Conservation (phyloP, 805 yeast species). For the Monosporozyma unispora region DNA sequence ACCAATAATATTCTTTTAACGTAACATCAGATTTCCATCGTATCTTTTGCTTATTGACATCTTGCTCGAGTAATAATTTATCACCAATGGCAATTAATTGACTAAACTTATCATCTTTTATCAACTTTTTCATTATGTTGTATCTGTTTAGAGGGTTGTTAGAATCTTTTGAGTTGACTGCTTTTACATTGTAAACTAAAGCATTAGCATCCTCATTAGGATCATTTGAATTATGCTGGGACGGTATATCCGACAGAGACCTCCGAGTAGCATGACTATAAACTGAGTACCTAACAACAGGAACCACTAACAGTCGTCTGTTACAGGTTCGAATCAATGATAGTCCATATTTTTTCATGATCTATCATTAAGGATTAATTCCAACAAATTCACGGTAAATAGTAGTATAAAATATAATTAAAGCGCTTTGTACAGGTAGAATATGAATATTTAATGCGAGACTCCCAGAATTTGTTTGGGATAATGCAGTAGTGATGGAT, state of each 20-base stretch:
- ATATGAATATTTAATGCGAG: neutral
- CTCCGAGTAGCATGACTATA: neutral
- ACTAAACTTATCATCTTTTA: neutral
- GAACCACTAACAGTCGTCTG: neutral
- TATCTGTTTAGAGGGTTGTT: neutral
- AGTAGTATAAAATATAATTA: neutral
- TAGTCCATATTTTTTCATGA: slow-evolving; percentile 13
- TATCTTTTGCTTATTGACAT: neutral
- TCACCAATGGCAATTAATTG: neutral
- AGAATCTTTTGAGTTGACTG: neutral
- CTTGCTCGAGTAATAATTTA: neutral
- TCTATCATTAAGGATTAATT: slow-evolving; percentile 1
- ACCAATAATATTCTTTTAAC: slow-evolving; percentile 13
- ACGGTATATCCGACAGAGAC: neutral
- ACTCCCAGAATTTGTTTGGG: neutral
- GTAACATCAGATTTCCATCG: slow-evolving; percentile 8
- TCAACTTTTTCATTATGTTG: neutral
- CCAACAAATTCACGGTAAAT: neutral
- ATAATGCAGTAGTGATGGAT: neutral
- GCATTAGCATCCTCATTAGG: neutral
- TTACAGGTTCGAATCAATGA: slow-evolving; percentile 5
- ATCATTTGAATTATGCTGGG: neutral
- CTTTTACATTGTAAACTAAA: neutral
- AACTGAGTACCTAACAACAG: neutral
- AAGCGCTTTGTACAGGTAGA: neutral